These are phyloP conservation scores for Fraxinus latifolia DNA, from an alignment of 305 asterid species.

Conservation along the genomic window DNA sequence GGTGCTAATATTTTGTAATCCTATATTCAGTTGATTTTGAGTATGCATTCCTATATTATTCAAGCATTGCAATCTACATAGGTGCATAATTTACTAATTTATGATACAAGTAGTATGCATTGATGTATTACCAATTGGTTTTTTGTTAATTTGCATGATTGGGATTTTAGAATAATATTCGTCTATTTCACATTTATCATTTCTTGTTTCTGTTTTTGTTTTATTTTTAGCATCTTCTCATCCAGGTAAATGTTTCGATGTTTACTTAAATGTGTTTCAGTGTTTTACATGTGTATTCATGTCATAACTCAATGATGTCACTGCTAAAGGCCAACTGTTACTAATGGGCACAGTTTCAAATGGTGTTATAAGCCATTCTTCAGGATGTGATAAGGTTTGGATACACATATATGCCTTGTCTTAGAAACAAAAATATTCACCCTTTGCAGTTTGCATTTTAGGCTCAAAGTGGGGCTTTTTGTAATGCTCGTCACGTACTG, in stretches of 20 bases:
- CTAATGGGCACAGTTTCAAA: not conserved
- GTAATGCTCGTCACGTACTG: not conserved
- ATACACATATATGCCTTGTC: not conserved
- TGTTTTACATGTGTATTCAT: slow-evolving; percentile 1
- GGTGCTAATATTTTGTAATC: not conserved
- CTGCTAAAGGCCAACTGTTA: not conserved
- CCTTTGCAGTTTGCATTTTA: not conserved
- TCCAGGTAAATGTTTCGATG: not conserved
- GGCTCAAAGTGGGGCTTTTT: not conserved
- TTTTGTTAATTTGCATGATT: not conserved
- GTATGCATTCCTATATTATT: not conserved
- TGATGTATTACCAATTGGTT: not conserved
- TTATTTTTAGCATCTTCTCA: slow-evolving; percentile 1
- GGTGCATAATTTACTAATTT: not conserved
- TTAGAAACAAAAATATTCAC: not conserved
- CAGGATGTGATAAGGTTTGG: slow-evolving; percentile 6
- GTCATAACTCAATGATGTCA: not conserved
- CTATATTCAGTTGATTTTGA: not conserved
- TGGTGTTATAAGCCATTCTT: slow-evolving; percentile 2
- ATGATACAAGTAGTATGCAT: not conserved
- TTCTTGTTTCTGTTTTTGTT: not conserved
- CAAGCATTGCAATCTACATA: not conserved
- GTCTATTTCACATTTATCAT: not conserved
- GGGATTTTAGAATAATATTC: not conserved
- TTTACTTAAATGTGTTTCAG: not conserved